Conservation (phyloP, 768 basidiomycete genomes). For the Russula olivacea region DNA sequence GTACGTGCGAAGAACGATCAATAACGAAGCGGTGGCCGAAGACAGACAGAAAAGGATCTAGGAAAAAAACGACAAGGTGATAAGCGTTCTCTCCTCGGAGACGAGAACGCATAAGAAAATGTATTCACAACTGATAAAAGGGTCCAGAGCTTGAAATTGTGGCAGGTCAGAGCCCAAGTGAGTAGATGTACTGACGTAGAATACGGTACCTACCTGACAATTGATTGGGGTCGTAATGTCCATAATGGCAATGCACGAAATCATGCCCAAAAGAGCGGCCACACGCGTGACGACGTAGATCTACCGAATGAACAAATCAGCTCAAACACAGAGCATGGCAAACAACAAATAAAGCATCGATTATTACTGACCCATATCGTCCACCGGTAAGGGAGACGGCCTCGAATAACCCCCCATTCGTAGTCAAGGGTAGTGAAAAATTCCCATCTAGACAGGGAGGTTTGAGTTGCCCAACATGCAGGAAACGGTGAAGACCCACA, state of each 20-base stretch:
- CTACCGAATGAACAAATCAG: not conserved
- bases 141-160: not conserved
- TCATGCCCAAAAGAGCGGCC: not conserved
- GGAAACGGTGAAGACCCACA: not conserved
- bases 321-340: not conserved
- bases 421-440: not conserved
- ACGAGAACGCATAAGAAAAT: not conserved
- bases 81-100: not conserved
- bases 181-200: not conserved
- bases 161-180: not conserved
- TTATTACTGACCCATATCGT: not conserved
- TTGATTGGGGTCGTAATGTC: not conserved
- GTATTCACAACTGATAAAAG: not conserved
- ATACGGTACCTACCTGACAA: not conserved
- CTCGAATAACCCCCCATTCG: not conserved
- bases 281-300: not conserved
- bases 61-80: not conserved
- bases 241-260: not conserved
- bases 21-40: not conserved
- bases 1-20: constrained; percentile 10
- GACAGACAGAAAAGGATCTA: not conserved
- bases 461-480: not conserved
- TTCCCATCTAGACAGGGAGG: not conserved
- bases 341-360: not conserved
- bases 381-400: not conserved